These are phyloP conservation scores for Pulchroboletus neoregius DNA, from an alignment of 1,284 basidiomycete genomes.

Conservation along the genomic window DNA sequence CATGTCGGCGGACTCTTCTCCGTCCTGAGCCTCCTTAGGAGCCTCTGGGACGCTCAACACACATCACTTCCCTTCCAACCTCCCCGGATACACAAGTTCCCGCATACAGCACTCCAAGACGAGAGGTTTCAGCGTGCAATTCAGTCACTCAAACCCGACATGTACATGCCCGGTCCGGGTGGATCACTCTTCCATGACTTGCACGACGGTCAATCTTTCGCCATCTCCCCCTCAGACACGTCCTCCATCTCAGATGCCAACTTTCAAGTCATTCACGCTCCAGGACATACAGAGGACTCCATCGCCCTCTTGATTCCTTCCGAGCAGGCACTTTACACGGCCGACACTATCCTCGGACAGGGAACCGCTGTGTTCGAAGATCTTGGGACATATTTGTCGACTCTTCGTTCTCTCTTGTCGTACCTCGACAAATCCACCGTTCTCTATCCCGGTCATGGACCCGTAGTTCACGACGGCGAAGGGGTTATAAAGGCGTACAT, in stretches of 20 bases:
- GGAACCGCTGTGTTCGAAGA: constrained; percentile 92
- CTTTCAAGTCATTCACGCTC: constrained; percentile 75
- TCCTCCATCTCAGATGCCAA: constrained; percentile 7
- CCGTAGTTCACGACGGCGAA: constrained; percentile 60
- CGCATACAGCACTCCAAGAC: constrained; percentile 32
- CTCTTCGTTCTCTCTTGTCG: constrained; percentile 60
- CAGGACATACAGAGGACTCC: constrained; percentile 90
- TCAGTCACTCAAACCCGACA: constrained; percentile 40
- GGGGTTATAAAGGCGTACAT: constrained; percentile 71
- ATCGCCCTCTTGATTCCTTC: constrained; percentile 65
- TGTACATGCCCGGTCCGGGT: constrained; percentile 41
- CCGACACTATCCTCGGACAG: constrained; percentile 88
- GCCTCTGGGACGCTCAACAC: constrained; percentile 52
- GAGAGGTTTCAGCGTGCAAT: constrained; percentile 41
- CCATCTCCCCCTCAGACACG: constrained; percentile 20
- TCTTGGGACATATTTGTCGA: constrained; percentile 67
- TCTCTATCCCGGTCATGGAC: constrained; percentile 89
- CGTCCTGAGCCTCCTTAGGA: constrained; percentile 65
- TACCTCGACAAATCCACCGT: constrained; percentile 40
- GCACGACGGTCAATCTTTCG: constrained; percentile 49
- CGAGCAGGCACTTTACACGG: constrained; percentile 76
- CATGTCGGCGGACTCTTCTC: constrained; percentile 77
- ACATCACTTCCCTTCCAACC: constrained; percentile 46
- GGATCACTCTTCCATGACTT: constrained; percentile 54
- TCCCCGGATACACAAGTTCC: constrained; percentile 72